A percentile compares a stretch with the other conserved stretches of the same genome.
phyloP scores from a whole-genome alignment of 192 early-diverging fungal genomes.

The Backusella morwellensis region DNA sequence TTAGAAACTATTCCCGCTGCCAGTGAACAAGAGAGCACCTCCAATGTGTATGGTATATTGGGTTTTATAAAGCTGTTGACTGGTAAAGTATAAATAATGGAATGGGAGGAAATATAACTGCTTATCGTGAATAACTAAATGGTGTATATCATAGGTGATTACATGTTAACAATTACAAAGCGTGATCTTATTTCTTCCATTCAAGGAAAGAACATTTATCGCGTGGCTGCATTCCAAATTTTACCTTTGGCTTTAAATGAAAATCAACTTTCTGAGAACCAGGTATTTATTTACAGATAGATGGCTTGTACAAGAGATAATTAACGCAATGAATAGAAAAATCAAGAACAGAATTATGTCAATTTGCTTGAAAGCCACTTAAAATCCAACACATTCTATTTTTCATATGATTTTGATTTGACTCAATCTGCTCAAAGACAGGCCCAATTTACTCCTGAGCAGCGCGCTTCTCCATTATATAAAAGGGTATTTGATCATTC shows the following conservation, averaged over 20 bases:
- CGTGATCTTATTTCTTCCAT: constrained; percentile 61
- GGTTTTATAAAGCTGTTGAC: constrained; percentile 69
- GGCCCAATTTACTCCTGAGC: constrained; percentile 38
- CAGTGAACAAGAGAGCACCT: constrained; percentile 51
- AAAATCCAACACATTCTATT: constrained; percentile 58
- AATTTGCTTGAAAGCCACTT: constrained; percentile 49
- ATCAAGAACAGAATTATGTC: constrained; percentile 48
- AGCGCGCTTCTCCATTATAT: constrained; percentile 43
- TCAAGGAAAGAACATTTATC: constrained; percentile 60
- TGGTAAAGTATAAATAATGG: constrained; percentile 42
- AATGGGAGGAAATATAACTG: not conserved
- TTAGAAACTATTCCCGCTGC: constrained; percentile 36
- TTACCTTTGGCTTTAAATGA: constrained; percentile 47
- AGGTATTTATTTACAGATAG: constrained; percentile 36
- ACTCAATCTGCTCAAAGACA: constrained; percentile 84
- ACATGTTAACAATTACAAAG: constrained; percentile 73
- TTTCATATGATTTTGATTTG: constrained; percentile 85
- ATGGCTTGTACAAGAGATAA: not conserved
- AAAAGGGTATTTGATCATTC: constrained; percentile 45
- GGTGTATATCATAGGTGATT: constrained; percentile 53
- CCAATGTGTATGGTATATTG: constrained; percentile 66
- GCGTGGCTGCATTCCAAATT: constrained; percentile 55
- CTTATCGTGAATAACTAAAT: not conserved
- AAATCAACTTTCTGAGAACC: constrained; percentile 30
- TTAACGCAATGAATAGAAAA: constrained; percentile 27